Conservation (phyloP, 441 rosid genomes). For the Gossypium davidsonii region DNA sequence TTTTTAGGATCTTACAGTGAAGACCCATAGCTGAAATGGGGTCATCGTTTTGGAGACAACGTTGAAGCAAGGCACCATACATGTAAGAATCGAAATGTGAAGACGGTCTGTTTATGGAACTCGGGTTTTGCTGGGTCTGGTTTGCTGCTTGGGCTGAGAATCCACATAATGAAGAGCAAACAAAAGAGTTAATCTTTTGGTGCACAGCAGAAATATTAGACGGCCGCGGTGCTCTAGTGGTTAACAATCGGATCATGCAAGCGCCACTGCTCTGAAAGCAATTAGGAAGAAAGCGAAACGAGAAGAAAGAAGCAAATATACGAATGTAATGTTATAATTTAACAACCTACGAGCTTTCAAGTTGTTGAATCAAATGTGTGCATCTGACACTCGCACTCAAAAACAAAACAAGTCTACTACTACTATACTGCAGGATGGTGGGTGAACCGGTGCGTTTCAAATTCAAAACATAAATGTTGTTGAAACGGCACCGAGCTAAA, state of each 20-base stretch:
- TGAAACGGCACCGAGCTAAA: too few relatives aligned
- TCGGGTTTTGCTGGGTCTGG: slow-evolving; percentile 16
- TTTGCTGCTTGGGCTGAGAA: slow-evolving; percentile 24
- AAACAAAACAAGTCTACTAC: not conserved
- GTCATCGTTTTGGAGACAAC: slow-evolving; percentile 52
- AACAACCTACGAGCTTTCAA: not conserved
- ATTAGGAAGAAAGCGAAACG: not conserved
- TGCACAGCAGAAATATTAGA: slow-evolving; percentile 5
- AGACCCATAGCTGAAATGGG: slow-evolving; percentile 33
- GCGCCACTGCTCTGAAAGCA: slow-evolving; percentile 4
- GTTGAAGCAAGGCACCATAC: slow-evolving; percentile 54
- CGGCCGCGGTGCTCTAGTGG: slow-evolving; percentile 4
- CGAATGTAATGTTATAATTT: not conserved
- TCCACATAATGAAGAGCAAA: slow-evolving; percentile 15
- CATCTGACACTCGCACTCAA: not conserved
- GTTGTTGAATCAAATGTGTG: not conserved
- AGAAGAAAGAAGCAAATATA: not conserved
- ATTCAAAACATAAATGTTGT: not conserved
- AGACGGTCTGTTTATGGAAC: not conserved
- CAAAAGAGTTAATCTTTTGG: slow-evolving; percentile 8
- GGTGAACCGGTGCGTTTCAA: not conserved
- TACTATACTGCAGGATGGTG: not conserved
- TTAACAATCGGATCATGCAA: slow-evolving; percentile 43
- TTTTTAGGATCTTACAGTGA: slow-evolving; percentile 56
- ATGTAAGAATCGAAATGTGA: slow-evolving; percentile 36